Evolutionary conservation across 768 basidiomycete genomes (phyloP).

Genomic region (Solioccasus polychromus): DNA sequence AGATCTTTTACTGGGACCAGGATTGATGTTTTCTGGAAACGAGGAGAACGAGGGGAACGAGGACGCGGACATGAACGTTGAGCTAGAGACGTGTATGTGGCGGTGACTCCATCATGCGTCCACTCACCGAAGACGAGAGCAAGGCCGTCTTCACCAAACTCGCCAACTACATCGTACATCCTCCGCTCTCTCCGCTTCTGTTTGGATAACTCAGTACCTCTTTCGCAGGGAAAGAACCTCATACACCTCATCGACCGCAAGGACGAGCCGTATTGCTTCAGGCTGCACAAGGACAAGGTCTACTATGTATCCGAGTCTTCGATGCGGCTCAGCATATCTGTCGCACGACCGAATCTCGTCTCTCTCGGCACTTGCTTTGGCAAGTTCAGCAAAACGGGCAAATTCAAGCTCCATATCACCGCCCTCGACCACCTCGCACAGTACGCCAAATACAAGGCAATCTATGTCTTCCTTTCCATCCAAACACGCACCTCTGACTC

Average conservation of each 20-base stretch:
- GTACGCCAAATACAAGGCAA: slow-evolving; percentile 99
- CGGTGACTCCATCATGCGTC: slow-evolving; percentile 61
- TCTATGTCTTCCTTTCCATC: slow-evolving; percentile 33
- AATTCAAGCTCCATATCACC: slow-evolving; percentile 96
- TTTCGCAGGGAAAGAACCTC: slow-evolving; percentile 83
- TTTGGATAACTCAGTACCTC: background rate
- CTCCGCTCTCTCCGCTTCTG: fast-evolving
- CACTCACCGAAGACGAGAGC: slow-evolving; percentile 95
- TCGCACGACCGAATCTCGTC: slow-evolving; percentile 89
- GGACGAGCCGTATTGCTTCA: slow-evolving; percentile 95
- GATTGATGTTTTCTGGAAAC: slow-evolving; percentile 64
- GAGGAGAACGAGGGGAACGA: slow-evolving; percentile 68
- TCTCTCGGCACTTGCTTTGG: slow-evolving; percentile 96
- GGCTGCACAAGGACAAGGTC: slow-evolving; percentile 90
- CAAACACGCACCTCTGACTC: background rate
- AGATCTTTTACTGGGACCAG: slow-evolving; percentile 36
- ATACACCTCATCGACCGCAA: slow-evolving; percentile 92
- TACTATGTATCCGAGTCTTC: slow-evolving; percentile 96
- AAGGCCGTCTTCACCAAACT: slow-evolving; percentile 95
- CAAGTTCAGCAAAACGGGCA: slow-evolving; percentile 95
- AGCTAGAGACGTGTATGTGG: slow-evolving; percentile 8
- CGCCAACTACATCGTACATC: slow-evolving; percentile 90
- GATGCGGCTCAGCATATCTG: slow-evolving; percentile 88
- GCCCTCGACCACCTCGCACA: slow-evolving; percentile 90
- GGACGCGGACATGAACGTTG: slow-evolving; percentile 50